phyloP scores from a whole-genome alignment of 805 yeast species.

The Candida peoriensis region DNA sequence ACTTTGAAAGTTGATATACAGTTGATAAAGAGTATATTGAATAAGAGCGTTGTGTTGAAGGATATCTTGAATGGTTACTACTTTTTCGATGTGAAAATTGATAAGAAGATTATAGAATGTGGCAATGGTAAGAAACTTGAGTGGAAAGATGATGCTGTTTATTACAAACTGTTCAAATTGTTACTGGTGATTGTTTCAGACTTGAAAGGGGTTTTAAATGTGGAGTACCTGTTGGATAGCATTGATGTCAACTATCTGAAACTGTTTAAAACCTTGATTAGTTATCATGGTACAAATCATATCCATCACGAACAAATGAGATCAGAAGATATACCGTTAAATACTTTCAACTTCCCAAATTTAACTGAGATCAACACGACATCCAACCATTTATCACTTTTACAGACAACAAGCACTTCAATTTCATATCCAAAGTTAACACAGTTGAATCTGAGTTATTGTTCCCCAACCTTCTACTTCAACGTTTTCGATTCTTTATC shows the following conservation, averaged over 20 bases:
- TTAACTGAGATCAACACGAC: slow-evolving; percentile 14
- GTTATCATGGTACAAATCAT: too few relatives aligned
- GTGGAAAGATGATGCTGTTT: slow-evolving; percentile 7
- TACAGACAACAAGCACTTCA: too few relatives aligned
- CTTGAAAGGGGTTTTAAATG: slow-evolving; percentile 7
- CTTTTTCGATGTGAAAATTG: too few relatives aligned
- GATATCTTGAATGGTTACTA: too few relatives aligned
- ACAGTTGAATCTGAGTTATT: slow-evolving; percentile 18
- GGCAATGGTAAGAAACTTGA: too few relatives aligned
- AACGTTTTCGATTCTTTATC: slow-evolving; percentile 18
- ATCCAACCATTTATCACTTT: slow-evolving; percentile 18
- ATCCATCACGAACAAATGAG: too few relatives aligned
- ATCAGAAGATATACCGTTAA: slow-evolving; percentile 1
- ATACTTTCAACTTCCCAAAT: slow-evolving; percentile 7
- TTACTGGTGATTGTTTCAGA: slow-evolving; percentile 4
- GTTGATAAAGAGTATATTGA: too few relatives aligned
- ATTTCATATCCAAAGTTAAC: slow-evolving; percentile 11
- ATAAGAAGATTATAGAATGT: too few relatives aligned
- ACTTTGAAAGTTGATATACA: too few relatives aligned
- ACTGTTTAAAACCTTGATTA: slow-evolving; percentile 20
- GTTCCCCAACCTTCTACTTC: slow-evolving; percentile 21
- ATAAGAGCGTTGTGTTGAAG: too few relatives aligned
- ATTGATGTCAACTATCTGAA: slow-evolving; percentile 19
- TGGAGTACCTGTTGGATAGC: slow-evolving; percentile 8
- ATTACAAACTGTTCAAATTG: slow-evolving; percentile 6